Evolutionary conservation across 768 basidiomycete species (phyloP), one percentile per base, ranked within the genome.

Genomic region (Fomitopsis pulvina): DNA sequence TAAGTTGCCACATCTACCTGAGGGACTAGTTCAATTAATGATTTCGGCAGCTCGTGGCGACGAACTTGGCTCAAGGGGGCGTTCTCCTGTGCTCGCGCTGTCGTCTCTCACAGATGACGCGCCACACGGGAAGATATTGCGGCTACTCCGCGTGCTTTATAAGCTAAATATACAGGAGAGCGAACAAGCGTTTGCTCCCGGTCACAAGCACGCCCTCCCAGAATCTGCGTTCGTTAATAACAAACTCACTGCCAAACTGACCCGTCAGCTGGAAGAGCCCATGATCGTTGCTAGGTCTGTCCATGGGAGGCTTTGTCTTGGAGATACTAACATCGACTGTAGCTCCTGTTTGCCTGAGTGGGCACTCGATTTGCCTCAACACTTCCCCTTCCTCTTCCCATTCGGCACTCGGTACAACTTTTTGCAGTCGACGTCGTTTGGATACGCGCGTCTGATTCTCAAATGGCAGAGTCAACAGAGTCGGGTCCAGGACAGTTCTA

Each of bases 381-480:
- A 93, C 60, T 99, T 96, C 78, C 89, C 95, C 0, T 99, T 99
- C 82, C 78, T 99, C 9, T 98, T 99, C 78, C 96, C 96, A 0
- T 98, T 99, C 68, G 87, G 94, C 20, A 96, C 94, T 11, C 90
- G 96, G 27, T 98, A 93, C 70, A 87, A 88, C 57, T 98, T 97
- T 78, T 72, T 99, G 7, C 94, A 98, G 67, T 95, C 92, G 2
- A 96, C 95, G 0, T 94, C 95, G 1, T 98, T 98, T 59, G 96
- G 96, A 44, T 97, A 97, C 64, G 92, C 92, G 0, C 87, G 96
- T 14, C 78, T 98, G 14, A 94, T 99, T 55, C 71, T 92, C 47
- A 92, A 93, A 63, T 96, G 91, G 89, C 90, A 93, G 66, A 90
- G 86, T 60, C 61, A 57, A 55, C 88, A 92, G 65, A 74, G 65